Evolutionary conservation across 2,329 filamentous ascomycete genomes (phyloP).

Genomic region (Sordariomycetes sp.): DNA sequence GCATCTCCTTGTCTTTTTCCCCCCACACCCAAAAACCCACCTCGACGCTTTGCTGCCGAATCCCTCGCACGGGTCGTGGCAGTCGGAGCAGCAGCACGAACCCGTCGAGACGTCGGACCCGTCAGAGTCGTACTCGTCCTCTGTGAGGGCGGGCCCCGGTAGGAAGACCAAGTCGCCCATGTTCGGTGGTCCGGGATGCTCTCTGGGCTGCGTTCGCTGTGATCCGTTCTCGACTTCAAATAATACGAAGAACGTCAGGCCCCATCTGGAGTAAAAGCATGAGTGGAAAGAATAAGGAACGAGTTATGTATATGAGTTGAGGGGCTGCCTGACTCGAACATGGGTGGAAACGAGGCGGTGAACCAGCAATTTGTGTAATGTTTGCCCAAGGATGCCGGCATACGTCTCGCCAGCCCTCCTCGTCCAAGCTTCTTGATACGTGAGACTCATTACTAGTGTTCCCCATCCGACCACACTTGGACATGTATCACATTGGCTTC

Average conservation of each 20-base stretch:
- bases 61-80: background rate
- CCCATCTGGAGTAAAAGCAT: background rate
- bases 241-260: no score
- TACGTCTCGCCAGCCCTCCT: background rate
- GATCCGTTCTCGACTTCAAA: background rate
- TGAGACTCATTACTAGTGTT: background rate
- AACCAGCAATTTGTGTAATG: background rate
- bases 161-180: constrained; percentile 4
- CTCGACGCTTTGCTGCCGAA: background rate
- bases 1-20: background rate
- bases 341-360: background rate
- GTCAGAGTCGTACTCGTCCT: background rate
- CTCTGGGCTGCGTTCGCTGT: background rate
- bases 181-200: background rate
- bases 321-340: background rate
- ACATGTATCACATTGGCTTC: background rate
- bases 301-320: background rate
- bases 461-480: background rate
- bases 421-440: background rate
- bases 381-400: background rate
- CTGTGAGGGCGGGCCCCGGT: background rate
- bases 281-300: background rate
- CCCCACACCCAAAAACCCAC: background rate
- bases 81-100: constrained; percentile 1
- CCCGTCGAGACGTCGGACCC: background rate